A percentile compares a stretch with the other conserved stretches of the same genome.
Conservation (phyloP, 345 rosid genomes). For the Eucalyptus guilfoylei region DNA sequence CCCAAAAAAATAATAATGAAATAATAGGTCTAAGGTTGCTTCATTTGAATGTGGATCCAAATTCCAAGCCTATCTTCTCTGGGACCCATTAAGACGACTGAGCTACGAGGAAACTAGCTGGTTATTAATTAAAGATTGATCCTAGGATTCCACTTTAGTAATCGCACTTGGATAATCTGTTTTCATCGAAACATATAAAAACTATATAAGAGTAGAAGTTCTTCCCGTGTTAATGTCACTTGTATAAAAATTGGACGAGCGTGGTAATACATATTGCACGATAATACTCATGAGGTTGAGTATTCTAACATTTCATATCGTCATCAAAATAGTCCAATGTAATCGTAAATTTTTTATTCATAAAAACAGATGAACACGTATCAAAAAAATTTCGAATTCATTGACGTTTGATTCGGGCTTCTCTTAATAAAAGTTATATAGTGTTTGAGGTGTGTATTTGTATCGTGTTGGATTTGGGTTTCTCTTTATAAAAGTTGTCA, state of each 20-base stretch:
- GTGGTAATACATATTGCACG: background rate
- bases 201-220: background rate
- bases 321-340: background rate
- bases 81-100: background rate
- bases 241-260: background rate
- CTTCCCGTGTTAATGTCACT: background rate
- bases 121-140: background rate
- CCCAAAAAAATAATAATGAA: no score
- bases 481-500: background rate
- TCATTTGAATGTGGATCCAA: background rate
- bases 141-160: background rate
- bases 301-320: background rate
- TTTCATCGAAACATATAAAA: background rate
- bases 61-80: background rate
- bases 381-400: background rate
- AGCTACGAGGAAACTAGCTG: background rate
- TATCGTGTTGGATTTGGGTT: no score
- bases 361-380: background rate
- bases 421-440: background rate
- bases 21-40: background rate
- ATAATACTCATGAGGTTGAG: background rate
- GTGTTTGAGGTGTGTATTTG: background rate
- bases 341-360: background rate
- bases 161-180: background rate
- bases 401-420: fast-evolving